A percentile compares a stretch with the other conserved stretches of the same genome.
Conservation (phyloP, 192 early-diverging fungal genomes). For the Jimgerdemannia flammicorona region DNA sequence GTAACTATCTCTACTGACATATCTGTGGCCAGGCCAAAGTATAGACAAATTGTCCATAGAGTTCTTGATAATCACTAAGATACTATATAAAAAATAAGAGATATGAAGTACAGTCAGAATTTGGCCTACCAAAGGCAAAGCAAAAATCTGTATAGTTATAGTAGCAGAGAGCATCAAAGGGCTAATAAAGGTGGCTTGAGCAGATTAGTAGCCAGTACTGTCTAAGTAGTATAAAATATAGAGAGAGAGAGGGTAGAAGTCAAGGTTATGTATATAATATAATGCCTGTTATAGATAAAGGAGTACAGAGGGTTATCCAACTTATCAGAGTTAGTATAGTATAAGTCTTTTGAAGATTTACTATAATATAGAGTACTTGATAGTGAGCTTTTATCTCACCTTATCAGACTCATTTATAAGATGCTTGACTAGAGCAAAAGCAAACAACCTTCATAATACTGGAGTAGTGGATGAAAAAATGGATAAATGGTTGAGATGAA, state of each 20-base stretch:
- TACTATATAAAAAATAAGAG: constrained; percentile 59
- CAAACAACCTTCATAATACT: too few species aligned
- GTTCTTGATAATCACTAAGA: constrained; percentile 81
- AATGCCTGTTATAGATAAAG: too few species aligned
- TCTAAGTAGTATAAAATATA: too few species aligned
- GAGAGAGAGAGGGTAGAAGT: constrained; percentile 40
- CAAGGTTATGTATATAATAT: too few species aligned
- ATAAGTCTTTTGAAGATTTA: constrained; percentile 58
- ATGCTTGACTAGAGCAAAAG: too few species aligned
- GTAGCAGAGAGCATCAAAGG: constrained; percentile 65
- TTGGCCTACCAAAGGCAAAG: constrained; percentile 80
- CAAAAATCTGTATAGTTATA: constrained; percentile 83
- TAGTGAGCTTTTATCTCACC: too few species aligned
- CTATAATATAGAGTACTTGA: constrained; percentile 53
- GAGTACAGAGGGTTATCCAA: constrained; percentile 43
- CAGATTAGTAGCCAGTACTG: constrained; percentile 82
- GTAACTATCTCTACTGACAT: constrained; percentile 67
- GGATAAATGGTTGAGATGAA: too few species aligned
- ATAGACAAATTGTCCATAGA: constrained; percentile 78
- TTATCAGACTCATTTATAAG: too few species aligned
- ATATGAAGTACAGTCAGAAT: constrained; percentile 67
- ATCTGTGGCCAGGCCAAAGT: constrained; percentile 80
- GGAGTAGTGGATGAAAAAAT: too few species aligned
- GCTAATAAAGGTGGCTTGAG: constrained; percentile 77
- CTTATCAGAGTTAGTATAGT: constrained; percentile 59